phyloP scores from a whole-genome alignment of 2,329 filamentous ascomycete genomes.

The Ophiocordyceps sinensis region DNA sequence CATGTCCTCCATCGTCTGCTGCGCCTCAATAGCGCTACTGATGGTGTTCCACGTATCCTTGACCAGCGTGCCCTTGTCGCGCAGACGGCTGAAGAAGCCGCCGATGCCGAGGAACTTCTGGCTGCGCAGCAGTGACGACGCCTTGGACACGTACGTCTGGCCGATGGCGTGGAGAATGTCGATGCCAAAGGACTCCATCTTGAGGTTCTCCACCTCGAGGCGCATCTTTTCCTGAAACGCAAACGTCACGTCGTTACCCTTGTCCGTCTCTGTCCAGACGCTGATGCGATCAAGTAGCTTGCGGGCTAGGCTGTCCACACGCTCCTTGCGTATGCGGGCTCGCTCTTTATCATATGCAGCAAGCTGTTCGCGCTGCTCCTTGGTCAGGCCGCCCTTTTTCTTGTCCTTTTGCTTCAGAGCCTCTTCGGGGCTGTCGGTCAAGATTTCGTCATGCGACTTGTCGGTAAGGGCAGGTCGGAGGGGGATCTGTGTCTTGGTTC shows the following conservation, averaged over 20 bases:
- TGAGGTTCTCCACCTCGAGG: constrained; percentile 91
- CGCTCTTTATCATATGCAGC: constrained; percentile 81
- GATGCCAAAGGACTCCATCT: constrained; percentile 97
- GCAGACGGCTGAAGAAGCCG: constrained; percentile 85
- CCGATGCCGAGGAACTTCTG: constrained; percentile 95
- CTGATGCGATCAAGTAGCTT: constrained; percentile 84
- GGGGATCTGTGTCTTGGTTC: constrained; percentile 42
- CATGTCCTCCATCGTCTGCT: constrained; percentile 99
- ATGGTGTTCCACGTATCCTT: constrained; percentile 99
- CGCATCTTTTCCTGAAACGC: constrained; percentile 91
- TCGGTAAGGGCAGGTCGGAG: constrained; percentile 81
- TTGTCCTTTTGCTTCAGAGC: constrained; percentile 43
- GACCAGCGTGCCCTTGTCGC: constrained; percentile 91
- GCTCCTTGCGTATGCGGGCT: constrained; percentile 70
- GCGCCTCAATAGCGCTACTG: constrained; percentile 86
- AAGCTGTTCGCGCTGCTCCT: constrained; percentile 88
- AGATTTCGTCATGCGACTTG: constrained; percentile 42
- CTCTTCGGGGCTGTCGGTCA: constrained; percentile 27
- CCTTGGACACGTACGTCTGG: constrained; percentile 78
- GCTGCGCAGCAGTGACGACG: constrained; percentile 73
- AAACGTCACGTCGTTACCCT: constrained; percentile 64
- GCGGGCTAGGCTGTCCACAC: constrained; percentile 66
- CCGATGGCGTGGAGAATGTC: constrained; percentile 95
- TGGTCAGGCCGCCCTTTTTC: constrained; percentile 74
- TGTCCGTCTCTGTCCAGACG: constrained; percentile 96